A percentile compares a stretch with the other conserved stretches of the same genome.
phyloP scores from a whole-genome alignment of 2,329 filamentous ascomycete genomes.

The Polychaeton citri region DNA sequence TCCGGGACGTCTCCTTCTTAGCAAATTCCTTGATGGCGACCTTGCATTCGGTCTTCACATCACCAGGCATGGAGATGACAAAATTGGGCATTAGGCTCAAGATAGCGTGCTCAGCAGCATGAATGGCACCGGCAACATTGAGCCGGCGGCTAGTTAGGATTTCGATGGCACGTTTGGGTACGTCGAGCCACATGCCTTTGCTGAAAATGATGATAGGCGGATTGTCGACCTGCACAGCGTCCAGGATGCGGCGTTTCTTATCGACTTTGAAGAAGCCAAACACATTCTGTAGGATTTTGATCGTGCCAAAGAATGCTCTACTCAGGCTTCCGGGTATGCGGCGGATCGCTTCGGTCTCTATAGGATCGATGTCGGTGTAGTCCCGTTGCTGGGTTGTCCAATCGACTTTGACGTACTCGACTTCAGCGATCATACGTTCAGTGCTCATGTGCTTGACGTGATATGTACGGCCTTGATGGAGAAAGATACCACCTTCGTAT shows the following conservation, averaged over 20 bases:
- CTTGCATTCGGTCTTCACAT: conserved; percentile 92
- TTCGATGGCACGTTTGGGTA: conserved; percentile 64
- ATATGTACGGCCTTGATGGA: conserved; percentile 91
- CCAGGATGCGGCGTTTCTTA: conserved; percentile 67
- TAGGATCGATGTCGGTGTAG: conserved; percentile 84
- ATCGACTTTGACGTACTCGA: conserved; percentile 79
- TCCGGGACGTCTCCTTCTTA: conserved; percentile 52
- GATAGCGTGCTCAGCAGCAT: conserved; percentile 86
- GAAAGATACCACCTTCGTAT: conserved; percentile 92
- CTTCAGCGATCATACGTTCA: conserved; percentile 69
- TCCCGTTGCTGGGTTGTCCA: conserved; percentile 92
- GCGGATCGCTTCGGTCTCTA: conserved; percentile 80
- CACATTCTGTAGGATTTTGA: conserved; percentile 76
- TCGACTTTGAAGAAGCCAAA: conserved; percentile 99
- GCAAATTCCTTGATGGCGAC: conserved; percentile 77
- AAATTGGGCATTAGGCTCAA: conserved; percentile 81
- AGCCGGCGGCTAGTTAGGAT: conserved; percentile 61
- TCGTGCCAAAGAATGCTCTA: conserved; percentile 71
- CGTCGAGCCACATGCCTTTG: conserved; percentile 92
- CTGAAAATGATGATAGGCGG: conserved; percentile 73
- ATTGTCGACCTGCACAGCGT: conserved; percentile 86
- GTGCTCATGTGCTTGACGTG: conserved; percentile 79
- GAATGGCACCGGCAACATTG: conserved; percentile 79
- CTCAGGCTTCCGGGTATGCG: conserved; percentile 50
- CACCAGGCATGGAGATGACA: conserved; percentile 77